These are phyloP conservation scores for Geotrichum bryndzae DNA, from an alignment of 1,139 yeast genomes.

Conservation along the genomic window DNA sequence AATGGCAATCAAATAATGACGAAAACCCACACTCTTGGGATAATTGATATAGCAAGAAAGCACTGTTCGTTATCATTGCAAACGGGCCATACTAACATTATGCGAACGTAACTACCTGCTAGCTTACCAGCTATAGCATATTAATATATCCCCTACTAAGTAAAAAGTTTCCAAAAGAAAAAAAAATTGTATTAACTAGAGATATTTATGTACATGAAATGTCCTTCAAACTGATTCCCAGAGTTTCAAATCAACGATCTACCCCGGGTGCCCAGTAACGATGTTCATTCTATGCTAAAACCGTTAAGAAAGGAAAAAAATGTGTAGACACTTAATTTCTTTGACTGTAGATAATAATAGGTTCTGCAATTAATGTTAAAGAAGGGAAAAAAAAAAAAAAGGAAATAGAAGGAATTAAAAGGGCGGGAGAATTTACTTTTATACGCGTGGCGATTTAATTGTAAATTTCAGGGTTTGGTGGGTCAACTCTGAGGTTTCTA, in stretches of 20 bases:
- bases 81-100: no score
- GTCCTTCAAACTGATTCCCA: constrained; percentile 35
- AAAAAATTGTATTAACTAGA: not conserved
- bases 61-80: no score
- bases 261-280: constrained; percentile 37
- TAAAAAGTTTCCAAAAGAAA: not conserved
- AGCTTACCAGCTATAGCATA: no score
- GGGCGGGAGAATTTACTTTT: not conserved
- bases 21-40: no score
- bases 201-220: not conserved
- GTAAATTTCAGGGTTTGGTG: not conserved
- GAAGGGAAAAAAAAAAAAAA: not conserved
- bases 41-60: no score
- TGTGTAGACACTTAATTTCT: constrained; percentile 12
- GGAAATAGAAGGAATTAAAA: not conserved
- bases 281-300: constrained; percentile 21
- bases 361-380: constrained; percentile 5
- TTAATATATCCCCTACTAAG: no score
- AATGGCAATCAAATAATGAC: no score
- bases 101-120: no score
- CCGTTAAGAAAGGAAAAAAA: constrained; percentile 18
- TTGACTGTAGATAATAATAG: constrained; percentile 9
- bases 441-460: not conserved
- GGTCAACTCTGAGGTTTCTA: not conserved
- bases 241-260: constrained; percentile 28